Percentiles rank a stretch among this genome's conserved stretches.
phyloP scores from a whole-genome alignment of 1,284 basidiomycete genomes.

The Stereum hirsutum region DNA sequence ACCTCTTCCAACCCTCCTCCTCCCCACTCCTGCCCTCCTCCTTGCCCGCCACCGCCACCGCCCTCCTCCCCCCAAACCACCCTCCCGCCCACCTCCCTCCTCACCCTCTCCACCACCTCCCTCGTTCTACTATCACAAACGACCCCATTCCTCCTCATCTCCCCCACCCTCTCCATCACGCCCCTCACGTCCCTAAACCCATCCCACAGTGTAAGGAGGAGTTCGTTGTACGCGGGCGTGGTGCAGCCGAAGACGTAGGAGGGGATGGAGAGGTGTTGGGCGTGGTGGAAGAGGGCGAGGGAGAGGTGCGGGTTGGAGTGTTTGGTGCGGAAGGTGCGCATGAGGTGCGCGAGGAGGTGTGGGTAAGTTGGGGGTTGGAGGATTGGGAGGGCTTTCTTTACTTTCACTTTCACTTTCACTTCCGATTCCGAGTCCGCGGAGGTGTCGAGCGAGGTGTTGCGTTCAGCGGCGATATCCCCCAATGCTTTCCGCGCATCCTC shows the following conservation, averaged over 20 bases:
- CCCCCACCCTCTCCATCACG: conserved; percentile 61
- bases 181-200: conserved; percentile 73
- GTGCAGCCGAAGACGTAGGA: conserved; percentile 85
- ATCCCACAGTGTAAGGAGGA: conserved; percentile 74
- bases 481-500: conserved; percentile 32
- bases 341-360: conserved; percentile 62
- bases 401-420: conserved; percentile 2
- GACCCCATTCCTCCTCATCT: conserved; percentile 78
- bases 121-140: conserved; percentile 53
- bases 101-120: conserved; percentile 51
- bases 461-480: conserved; percentile 14
- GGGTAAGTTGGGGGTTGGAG: conserved; percentile 64
- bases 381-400: conserved; percentile 20
- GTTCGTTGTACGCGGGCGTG: conserved; percentile 77
- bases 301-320: conserved; percentile 76
- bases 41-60: conserved; percentile 21
- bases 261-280: conserved; percentile 58
- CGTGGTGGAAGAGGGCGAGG: conserved; percentile 76
- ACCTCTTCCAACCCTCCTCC: too few relatives aligned
- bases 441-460: conserved; percentile 2
- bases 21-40: too few relatives aligned
- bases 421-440: conserved; percentile 8
- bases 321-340: conserved; percentile 66
- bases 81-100: conserved; percentile 51
- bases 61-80: conserved; percentile 41